A percentile compares a stretch with the other conserved stretches of the same genome.
Evolutionary conservation across 805 yeast genomes (phyloP).

Genomic region (Lipomyces chichibuensis): DNA sequence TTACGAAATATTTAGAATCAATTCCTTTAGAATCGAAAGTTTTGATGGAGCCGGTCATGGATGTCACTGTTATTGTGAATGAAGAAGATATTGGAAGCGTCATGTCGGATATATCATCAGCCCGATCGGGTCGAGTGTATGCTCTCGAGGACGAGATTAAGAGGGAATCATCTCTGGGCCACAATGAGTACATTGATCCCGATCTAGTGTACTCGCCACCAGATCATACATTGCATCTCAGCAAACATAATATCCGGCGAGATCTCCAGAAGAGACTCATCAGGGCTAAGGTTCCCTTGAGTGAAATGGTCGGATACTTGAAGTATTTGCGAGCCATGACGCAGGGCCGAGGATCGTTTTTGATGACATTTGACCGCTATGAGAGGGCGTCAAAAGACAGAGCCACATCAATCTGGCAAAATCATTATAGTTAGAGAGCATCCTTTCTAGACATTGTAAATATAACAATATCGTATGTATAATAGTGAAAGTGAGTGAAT

Average conservation of each 20-base stretch:
- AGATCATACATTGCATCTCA: conserved; percentile 54
- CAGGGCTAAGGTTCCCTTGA: conserved; percentile 79
- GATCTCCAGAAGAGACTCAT: conserved; percentile 48
- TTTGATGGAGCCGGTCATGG: conserved; percentile 87
- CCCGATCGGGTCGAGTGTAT: conserved; percentile 72
- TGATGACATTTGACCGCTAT: conserved; percentile 78
- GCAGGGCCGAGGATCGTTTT: conserved; percentile 84
- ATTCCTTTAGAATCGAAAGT: conserved; percentile 47
- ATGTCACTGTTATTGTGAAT: conserved; percentile 63
- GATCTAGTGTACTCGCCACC: conserved; percentile 70
- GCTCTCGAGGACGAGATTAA: conserved; percentile 65
- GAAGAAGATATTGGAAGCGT: conserved; percentile 81
- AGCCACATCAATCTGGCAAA: conserved; percentile 29
- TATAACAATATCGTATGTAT: neutral
- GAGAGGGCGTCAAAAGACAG: conserved; percentile 63
- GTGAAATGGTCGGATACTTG: conserved; percentile 89
- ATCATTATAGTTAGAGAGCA: neutral
- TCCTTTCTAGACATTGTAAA: neutral
- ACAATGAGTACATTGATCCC: conserved; percentile 19
- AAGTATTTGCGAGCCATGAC: conserved; percentile 77
- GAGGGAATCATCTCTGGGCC: conserved; percentile 35
- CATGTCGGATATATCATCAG: conserved; percentile 78
- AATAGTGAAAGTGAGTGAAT: neutral
- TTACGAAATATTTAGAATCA: conserved; percentile 46
- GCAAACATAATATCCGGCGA: conserved; percentile 46